A percentile compares a stretch with the other conserved stretches of the same genome.
These are phyloP conservation scores for Glycine latifolia DNA, from an alignment of 306 rosid species.

Conservation along the genomic window DNA sequence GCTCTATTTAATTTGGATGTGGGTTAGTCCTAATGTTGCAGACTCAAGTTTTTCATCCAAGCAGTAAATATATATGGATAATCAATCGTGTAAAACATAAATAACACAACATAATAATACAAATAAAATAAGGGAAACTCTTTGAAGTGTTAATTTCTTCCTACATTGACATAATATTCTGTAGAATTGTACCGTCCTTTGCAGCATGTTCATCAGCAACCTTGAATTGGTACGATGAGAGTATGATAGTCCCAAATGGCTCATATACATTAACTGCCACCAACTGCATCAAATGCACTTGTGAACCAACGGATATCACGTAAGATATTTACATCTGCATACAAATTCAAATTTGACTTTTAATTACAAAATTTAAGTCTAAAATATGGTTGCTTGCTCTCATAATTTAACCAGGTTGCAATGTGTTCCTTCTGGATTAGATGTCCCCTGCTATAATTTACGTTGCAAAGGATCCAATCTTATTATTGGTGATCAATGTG, in stretches of 20 bases:
- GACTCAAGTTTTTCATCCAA: not conserved
- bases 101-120: not conserved
- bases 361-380: not conserved
- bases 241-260: conserved; percentile 59
- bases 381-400: not conserved
- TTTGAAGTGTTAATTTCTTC: too few relatives aligned
- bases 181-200: conserved; percentile 38
- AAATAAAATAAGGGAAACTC: not conserved
- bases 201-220: conserved; percentile 64
- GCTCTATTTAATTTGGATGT: not conserved
- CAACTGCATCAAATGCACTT: conserved; percentile 64
- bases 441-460: conserved; percentile 54
- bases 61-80: too few relatives aligned
- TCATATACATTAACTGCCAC: conserved; percentile 57
- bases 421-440: conserved; percentile 60
- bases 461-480: conserved; percentile 60
- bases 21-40: too few relatives aligned
- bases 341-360: not conserved
- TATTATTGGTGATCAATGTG: conserved; percentile 49
- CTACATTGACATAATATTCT: conserved; percentile 23
- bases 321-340: conserved; percentile 15
- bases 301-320: conserved; percentile 54
- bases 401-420: conserved; percentile 51
- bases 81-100: not conserved
- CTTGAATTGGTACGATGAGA: conserved; percentile 62